These are phyloP conservation scores for Fusarium pininemorale DNA, from an alignment of 2,329 filamentous ascomycete genomes.

Conservation along the genomic window DNA sequence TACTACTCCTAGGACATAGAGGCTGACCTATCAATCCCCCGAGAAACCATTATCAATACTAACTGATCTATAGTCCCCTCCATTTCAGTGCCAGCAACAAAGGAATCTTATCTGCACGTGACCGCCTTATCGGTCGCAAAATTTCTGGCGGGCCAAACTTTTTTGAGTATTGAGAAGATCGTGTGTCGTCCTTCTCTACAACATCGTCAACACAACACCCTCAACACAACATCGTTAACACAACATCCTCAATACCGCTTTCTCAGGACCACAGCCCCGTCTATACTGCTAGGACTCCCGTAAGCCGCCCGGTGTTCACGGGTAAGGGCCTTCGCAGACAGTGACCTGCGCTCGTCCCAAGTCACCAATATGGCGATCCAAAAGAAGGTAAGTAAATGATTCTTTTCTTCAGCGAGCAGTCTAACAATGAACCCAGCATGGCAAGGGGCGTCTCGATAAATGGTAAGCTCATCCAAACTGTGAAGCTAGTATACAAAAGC, in stretches of 20 bases:
- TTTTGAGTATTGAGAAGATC: slow-evolving; percentile 3
- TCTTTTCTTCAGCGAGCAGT: accelerated
- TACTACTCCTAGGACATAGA: accelerated
- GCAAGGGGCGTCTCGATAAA: slow-evolving; percentile 97
- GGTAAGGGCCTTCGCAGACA: too few species aligned
- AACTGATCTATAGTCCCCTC: background rate
- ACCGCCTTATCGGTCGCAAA: slow-evolving; percentile 46
- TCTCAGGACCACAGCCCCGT: background rate
- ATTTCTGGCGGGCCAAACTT: slow-evolving; percentile 45
- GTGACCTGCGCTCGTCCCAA: background rate
- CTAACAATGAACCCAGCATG: slow-evolving; percentile 67
- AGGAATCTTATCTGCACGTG: slow-evolving; percentile 47
- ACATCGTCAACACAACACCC: background rate
- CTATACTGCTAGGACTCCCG: background rate
- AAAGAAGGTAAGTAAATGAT: slow-evolving; percentile 71
- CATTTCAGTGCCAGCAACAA: background rate
- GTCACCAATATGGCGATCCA: slow-evolving; percentile 76
- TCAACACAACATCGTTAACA: background rate
- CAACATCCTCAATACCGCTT: background rate
- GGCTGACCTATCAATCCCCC: accelerated
- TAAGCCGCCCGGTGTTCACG: background rate
- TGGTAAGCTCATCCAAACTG: slow-evolving; percentile 58
- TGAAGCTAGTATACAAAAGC: too few species aligned
- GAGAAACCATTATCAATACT: background rate
- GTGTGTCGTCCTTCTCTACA: background rate